Conservation (phyloP, 2,329 filamentous ascomycete species). For the Boeremia exigua region DNA sequence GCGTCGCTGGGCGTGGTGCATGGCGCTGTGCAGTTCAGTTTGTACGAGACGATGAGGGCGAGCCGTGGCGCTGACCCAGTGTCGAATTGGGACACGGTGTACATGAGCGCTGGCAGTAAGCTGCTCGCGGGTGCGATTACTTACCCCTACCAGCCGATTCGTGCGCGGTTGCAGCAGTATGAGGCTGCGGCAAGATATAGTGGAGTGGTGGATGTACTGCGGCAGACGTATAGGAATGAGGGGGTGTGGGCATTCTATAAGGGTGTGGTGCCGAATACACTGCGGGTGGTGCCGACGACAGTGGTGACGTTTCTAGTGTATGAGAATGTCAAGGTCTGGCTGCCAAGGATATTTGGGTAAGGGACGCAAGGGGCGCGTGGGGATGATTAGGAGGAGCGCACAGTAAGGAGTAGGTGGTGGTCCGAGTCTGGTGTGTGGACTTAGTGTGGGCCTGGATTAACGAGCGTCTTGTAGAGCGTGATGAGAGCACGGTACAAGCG, state of each 20-base stretch:
- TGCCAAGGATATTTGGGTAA: conserved; percentile 55
- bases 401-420: no score
- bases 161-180: conserved; percentile 88
- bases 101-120: conserved; percentile 81
- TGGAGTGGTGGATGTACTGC: conserved; percentile 73
- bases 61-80: conserved; percentile 63
- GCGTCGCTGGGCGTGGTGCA: conserved; percentile 87
- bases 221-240: conserved; percentile 78
- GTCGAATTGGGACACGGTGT: conserved; percentile 77
- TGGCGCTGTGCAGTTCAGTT: conserved; percentile 93
- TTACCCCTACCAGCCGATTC: conserved; percentile 93
- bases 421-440: no score
- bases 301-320: conserved; percentile 98
- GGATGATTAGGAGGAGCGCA: conserved; percentile 29
- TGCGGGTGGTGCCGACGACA: conserved; percentile 90
- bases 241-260: conserved; percentile 88
- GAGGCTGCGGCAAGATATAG: conserved; percentile 77
- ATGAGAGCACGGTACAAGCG: no score
- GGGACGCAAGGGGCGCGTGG: conserved; percentile 44
- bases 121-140: conserved; percentile 87
- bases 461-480: no score
- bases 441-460: no score
- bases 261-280: conserved; percentile 84
- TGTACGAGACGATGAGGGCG: conserved; percentile 79
- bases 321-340: conserved; percentile 83